These are phyloP conservation scores for Solioccasus polychromus DNA, from an alignment of 768 basidiomycete species.

Conservation along the genomic window DNA sequence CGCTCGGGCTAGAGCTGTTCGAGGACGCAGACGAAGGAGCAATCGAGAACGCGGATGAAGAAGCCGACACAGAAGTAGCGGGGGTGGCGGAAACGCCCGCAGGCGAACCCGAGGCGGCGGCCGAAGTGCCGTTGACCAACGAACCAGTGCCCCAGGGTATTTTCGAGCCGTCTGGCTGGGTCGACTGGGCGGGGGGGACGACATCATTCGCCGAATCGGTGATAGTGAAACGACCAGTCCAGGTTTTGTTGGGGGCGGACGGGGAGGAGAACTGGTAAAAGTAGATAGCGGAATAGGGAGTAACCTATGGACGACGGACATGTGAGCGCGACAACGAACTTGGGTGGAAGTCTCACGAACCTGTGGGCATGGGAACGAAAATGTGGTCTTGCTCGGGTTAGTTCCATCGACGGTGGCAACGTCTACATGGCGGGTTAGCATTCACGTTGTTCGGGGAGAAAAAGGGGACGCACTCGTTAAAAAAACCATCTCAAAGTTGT, in stretches of 20 bases:
- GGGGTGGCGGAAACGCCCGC: slow-evolving; percentile 5
- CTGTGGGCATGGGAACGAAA: slow-evolving; percentile 62
- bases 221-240: slow-evolving; percentile 81
- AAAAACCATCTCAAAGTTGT: slow-evolving; percentile 65
- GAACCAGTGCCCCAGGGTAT: slow-evolving; percentile 70
- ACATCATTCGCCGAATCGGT: slow-evolving; percentile 46
- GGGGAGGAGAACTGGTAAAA: slow-evolving; percentile 74
- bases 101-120: neutral
- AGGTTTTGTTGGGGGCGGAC: slow-evolving; percentile 38
- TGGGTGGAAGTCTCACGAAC: slow-evolving; percentile 35
- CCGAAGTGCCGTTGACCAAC: slow-evolving; percentile 38
- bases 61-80: no score
- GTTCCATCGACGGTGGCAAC: slow-evolving; percentile 69
- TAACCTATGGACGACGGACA: slow-evolving; percentile 42
- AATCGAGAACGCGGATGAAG: slow-evolving; percentile 4
- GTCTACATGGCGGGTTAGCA: slow-evolving; percentile 38
- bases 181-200: slow-evolving; percentile 47
- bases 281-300: slow-evolving; percentile 64
- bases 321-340: neutral
- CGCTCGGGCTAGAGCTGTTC: neutral
- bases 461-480: slow-evolving; percentile 52
- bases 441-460: neutral
- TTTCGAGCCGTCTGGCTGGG: slow-evolving; percentile 45
- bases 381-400: slow-evolving; percentile 38
- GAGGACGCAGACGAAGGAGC: neutral